These are phyloP conservation scores for Aureobasidium sp. DNA, from an alignment of 2,329 filamentous ascomycete genomes.

Conservation along the genomic window DNA sequence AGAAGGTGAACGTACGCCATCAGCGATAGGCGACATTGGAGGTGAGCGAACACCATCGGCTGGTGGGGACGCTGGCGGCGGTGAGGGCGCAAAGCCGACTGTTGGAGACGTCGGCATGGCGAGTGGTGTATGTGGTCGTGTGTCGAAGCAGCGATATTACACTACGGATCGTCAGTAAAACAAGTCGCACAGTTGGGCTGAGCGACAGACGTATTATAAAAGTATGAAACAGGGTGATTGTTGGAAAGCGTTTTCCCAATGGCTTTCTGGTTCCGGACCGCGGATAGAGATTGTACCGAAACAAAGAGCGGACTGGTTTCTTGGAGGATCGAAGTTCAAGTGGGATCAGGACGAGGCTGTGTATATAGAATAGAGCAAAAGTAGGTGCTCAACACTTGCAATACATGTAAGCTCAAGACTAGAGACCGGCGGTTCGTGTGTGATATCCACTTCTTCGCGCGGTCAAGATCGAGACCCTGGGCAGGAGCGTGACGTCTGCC, in stretches of 20 bases:
- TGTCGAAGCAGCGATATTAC: neutral
- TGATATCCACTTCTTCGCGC: neutral
- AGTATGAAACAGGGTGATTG: neutral
- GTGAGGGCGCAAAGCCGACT: neutral
- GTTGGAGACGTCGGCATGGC: neutral
- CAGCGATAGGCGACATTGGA: neutral
- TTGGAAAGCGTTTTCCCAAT: neutral
- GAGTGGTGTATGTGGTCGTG: neutral
- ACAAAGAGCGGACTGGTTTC: neutral
- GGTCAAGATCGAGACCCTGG: neutral
- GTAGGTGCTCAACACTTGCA: neutral
- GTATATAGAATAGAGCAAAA: neutral
- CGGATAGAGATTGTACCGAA: constrained; percentile 2
- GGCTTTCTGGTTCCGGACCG: neutral
- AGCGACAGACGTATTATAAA: neutral
- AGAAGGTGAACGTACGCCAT: neutral
- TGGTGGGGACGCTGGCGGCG: neutral
- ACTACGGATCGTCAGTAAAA: neutral
- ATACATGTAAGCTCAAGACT: neutral
- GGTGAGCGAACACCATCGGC: neutral
- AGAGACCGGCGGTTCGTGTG: neutral
- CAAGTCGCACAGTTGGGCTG: neutral
- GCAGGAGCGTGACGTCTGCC: neutral
- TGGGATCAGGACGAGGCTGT: neutral
- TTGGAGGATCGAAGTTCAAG: neutral